Evolutionary conservation across 2,329 filamentous ascomycete species (phyloP).

Genomic region (Cercospora sp.): DNA sequence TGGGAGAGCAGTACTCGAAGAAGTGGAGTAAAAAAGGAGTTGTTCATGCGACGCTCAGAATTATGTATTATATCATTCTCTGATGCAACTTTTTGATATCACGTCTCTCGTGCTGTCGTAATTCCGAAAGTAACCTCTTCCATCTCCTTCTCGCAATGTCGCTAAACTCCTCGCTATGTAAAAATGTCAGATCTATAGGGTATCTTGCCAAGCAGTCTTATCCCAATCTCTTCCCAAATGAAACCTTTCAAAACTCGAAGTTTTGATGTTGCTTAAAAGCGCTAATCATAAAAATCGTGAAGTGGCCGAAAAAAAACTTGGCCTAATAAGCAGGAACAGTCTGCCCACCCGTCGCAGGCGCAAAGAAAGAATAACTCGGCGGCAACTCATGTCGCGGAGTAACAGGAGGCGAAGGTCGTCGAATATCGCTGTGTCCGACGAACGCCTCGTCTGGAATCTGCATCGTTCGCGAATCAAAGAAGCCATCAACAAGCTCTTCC

Average conservation of each 20-base stretch:
- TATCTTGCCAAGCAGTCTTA: constrained; percentile 10
- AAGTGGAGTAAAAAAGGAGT: too few species aligned
- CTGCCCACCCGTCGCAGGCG: constrained; percentile 6
- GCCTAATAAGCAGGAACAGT: constrained; percentile 17
- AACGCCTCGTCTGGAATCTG: constrained; percentile 34
- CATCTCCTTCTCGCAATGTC: not conserved
- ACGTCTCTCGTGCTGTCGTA: not conserved
- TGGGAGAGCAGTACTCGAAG: too few species aligned
- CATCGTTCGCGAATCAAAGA: constrained; percentile 41
- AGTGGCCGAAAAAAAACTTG: not conserved
- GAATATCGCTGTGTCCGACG: constrained; percentile 29
- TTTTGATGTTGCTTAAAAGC: too few species aligned
- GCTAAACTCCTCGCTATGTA: constrained; percentile 2
- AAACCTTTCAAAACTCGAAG: too few species aligned
- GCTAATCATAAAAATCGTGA: not conserved
- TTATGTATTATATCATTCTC: not conserved
- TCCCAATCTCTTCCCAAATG: not conserved
- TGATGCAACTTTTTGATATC: not conserved
- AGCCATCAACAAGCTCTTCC: constrained; percentile 32
- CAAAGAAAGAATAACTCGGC: constrained; percentile 32
- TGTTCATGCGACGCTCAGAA: not conserved
- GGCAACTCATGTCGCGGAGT: constrained; percentile 30
- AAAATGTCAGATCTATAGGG: constrained; percentile 14
- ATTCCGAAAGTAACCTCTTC: not conserved
- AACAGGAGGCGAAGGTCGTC: constrained; percentile 15